These are phyloP conservation scores for Penicillium silybi DNA, from an alignment of 495 filamentous ascomycete genomes.

Conservation along the genomic window DNA sequence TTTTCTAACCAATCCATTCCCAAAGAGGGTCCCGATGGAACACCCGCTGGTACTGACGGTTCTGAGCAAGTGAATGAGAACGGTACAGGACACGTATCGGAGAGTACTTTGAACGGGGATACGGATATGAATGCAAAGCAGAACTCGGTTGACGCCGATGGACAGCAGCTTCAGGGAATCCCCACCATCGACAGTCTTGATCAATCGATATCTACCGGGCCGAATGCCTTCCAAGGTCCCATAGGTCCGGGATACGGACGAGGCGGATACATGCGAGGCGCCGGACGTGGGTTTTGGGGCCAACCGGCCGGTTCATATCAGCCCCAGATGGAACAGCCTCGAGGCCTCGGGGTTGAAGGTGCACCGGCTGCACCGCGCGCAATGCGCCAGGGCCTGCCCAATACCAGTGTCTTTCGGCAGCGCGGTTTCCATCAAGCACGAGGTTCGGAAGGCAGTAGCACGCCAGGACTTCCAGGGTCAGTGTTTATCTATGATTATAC, in stretches of 20 bases:
- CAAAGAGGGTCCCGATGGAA: slow-evolving; percentile 1
- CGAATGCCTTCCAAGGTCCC: slow-evolving; percentile 17
- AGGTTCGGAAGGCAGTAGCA: slow-evolving; percentile 23
- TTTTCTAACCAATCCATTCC: slow-evolving; percentile 30
- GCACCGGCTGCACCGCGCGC: slow-evolving; percentile 93
- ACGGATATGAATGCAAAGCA: slow-evolving; percentile 5
- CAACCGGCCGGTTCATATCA: slow-evolving; percentile 17
- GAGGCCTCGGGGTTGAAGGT: slow-evolving; percentile 62
- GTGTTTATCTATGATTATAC: slow-evolving; percentile 3
- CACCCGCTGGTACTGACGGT: slow-evolving; percentile 1
- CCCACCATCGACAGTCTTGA: slow-evolving; percentile 46
- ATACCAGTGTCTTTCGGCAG: slow-evolving; percentile 59
- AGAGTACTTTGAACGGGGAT: slow-evolving; percentile 2
- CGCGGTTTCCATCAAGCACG: slow-evolving; percentile 35
- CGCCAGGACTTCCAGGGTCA: slow-evolving; percentile 37
- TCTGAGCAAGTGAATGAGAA: slow-evolving; percentile 1
- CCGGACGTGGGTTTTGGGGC: slow-evolving; percentile 25
- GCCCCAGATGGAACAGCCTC: slow-evolving; percentile 37
- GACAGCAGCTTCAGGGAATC: slow-evolving; percentile 37
- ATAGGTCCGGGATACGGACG: slow-evolving; percentile 36
- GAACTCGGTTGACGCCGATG: slow-evolving; percentile 6
- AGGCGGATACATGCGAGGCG: slow-evolving; percentile 34
- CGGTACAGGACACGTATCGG: slow-evolving; percentile 17
- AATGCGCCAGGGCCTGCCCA: slow-evolving; percentile 80
- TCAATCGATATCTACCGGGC: slow-evolving; percentile 19